phyloP scores from a whole-genome alignment of 306 rosid genomes.

The Dalbergia cochinchinensis region DNA sequence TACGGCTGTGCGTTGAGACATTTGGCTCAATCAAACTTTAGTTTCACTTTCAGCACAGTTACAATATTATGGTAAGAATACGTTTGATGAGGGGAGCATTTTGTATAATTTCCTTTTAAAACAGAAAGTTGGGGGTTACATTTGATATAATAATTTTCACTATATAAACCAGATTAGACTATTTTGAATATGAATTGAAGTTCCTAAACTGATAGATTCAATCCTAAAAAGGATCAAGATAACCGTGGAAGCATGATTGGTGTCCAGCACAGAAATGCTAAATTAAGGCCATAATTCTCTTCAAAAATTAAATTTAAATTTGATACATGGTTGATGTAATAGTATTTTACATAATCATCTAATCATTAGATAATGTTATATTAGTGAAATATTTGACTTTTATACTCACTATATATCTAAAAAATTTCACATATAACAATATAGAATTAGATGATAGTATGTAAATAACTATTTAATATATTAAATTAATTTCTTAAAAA shows the following conservation, averaged over 20 bases:
- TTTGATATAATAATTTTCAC: neutral
- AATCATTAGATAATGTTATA: too few relatives aligned
- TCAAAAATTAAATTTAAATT: neutral
- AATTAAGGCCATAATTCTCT: neutral
- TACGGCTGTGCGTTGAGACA: slow-evolving; percentile 9
- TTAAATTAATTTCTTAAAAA: too few relatives aligned
- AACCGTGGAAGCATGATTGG: neutral
- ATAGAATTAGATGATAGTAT: too few relatives aligned
- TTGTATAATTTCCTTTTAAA: neutral
- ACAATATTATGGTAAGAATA: neutral
- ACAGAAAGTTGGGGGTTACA: neutral
- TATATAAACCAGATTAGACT: neutral
- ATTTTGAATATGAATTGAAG: neutral
- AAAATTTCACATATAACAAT: too few relatives aligned
- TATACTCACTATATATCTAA: too few relatives aligned
- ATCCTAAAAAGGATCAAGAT: neutral
- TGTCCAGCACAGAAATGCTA: neutral
- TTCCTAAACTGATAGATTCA: neutral
- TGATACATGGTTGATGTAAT: too few relatives aligned
- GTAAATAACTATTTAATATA: too few relatives aligned
- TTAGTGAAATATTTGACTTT: too few relatives aligned
- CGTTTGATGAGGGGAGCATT: neutral
- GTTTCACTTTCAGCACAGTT: slow-evolving; percentile 43
- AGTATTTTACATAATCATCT: too few relatives aligned
- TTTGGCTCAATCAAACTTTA: slow-evolving; percentile 42